These are phyloP conservation scores for Nakazawaea populi DNA, from an alignment of 805 yeast genomes.

Conservation along the genomic window DNA sequence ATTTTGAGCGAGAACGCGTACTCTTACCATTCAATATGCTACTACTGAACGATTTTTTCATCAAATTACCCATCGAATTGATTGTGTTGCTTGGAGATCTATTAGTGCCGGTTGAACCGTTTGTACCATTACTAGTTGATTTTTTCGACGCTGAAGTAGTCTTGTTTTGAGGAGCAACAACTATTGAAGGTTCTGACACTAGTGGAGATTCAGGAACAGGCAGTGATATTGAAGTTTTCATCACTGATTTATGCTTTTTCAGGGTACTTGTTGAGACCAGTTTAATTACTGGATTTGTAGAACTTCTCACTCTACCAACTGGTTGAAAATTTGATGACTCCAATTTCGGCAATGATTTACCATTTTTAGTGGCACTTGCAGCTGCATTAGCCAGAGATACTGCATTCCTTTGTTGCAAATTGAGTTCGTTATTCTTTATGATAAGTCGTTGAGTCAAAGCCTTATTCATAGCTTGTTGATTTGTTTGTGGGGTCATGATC, in stretches of 20 bases:
- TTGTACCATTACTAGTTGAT: neutral
- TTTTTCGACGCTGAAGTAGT: neutral
- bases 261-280: neutral
- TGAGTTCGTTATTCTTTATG: slow-evolving; percentile 23
- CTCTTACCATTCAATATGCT: neutral
- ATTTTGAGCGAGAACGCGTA: neutral
- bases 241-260: neutral
- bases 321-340: slow-evolving; percentile 3
- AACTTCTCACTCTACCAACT: neutral
- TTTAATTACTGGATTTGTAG: neutral
- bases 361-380: slow-evolving; percentile 16
- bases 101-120: neutral
- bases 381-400: slow-evolving; percentile 15
- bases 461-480: slow-evolving; percentile 27
- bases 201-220: neutral
- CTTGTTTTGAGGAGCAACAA: neutral
- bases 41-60: slow-evolving; percentile 9
- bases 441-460: slow-evolving; percentile 24
- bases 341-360: neutral
- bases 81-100: neutral
- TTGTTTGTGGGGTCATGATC: slow-evolving; percentile 23
- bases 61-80: slow-evolving; percentile 1
- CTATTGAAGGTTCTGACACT: neutral
- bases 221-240: neutral
- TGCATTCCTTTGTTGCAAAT: slow-evolving; percentile 15